These are phyloP conservation scores for Chaetomium sp. DNA, from an alignment of 2,329 filamentous ascomycete genomes.

Conservation along the genomic window DNA sequence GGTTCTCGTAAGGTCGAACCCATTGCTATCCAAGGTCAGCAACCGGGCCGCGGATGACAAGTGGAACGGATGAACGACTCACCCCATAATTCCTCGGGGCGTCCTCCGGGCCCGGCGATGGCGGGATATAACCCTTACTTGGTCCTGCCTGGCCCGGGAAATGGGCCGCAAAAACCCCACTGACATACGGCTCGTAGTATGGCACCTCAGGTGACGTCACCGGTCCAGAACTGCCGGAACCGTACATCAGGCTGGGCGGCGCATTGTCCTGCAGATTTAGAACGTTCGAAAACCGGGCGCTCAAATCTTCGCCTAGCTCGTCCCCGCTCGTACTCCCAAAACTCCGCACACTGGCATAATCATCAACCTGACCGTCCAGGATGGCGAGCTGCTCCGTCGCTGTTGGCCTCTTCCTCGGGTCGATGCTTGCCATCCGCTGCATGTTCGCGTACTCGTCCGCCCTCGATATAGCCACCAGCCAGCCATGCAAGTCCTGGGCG, in stretches of 20 bases:
- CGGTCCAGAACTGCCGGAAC: slow-evolving; percentile 7
- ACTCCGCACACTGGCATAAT: not conserved
- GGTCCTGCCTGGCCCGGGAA: slow-evolving; percentile 6
- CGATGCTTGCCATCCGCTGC: slow-evolving; percentile 30
- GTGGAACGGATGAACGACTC: not conserved
- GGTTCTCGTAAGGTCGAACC: slow-evolving; percentile 22
- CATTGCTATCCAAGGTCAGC: slow-evolving; percentile 16
- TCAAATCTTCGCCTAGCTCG: slow-evolving; percentile 15
- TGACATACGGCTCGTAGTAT: slow-evolving; percentile 30
- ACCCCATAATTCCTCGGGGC: slow-evolving; percentile 20
- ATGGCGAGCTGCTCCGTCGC: slow-evolving; percentile 28
- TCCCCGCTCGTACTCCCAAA: slow-evolving; percentile 10
- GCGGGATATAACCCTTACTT: slow-evolving; percentile 23
- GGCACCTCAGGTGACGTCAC: slow-evolving; percentile 22
- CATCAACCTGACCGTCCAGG: slow-evolving; percentile 21
- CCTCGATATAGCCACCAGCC: slow-evolving; percentile 32
- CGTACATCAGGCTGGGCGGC: slow-evolving; percentile 17
- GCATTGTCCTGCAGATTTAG: slow-evolving; percentile 23
- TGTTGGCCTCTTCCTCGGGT: slow-evolving; percentile 28
- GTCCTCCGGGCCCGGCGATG: not conserved
- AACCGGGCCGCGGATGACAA: not conserved
- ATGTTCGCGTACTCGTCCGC: slow-evolving; percentile 24
- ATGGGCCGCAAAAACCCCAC: slow-evolving; percentile 10
- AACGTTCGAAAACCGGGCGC: slow-evolving; percentile 15
- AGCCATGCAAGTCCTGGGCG: slow-evolving; percentile 27